A percentile compares a stretch with the other conserved stretches of the same genome.
Conservation (phyloP, 768 basidiomycete species). For the Trametes cinnabarina region DNA sequence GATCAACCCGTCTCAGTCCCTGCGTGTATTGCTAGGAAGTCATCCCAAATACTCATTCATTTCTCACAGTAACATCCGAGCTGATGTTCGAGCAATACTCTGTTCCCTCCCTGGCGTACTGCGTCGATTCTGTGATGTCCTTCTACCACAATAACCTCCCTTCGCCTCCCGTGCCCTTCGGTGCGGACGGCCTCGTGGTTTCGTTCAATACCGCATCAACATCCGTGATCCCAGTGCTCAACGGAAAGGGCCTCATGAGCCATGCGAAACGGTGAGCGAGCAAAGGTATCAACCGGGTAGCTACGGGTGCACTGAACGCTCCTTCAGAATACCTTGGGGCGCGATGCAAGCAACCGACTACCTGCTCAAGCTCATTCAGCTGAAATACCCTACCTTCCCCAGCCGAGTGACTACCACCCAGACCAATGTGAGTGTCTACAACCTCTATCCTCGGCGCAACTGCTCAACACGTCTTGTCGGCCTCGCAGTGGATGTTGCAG, state of each 20-base stretch:
- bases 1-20: too few species aligned
- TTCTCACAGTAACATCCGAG: conserved; percentile 79
- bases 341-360: conserved; percentile 88
- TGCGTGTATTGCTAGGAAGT: too few species aligned
- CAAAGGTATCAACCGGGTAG: too few species aligned
- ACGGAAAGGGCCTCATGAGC: conserved; percentile 79
- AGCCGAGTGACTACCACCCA: conserved; percentile 77
- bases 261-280: conserved; percentile 77
- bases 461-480: background rate
- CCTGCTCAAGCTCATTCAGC: conserved; percentile 87
- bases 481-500: conserved; percentile 81
- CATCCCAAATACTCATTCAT: background rate
- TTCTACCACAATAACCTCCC: conserved; percentile 77
- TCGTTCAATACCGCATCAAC: conserved; percentile 93
- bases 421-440: conserved; percentile 57
- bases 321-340: conserved; percentile 89
- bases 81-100: conserved; percentile 93
- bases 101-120: conserved; percentile 83
- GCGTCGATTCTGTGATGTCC: conserved; percentile 88
- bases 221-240: conserved; percentile 82
- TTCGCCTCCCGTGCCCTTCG: conserved; percentile 37
- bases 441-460: too few species aligned
- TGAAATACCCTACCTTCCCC: conserved; percentile 94
- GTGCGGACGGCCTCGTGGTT: conserved; percentile 76
- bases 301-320: background rate